Evolutionary conservation across 2,329 filamentous ascomycete species (phyloP).

Genomic region (Alternaria postmessia): DNA sequence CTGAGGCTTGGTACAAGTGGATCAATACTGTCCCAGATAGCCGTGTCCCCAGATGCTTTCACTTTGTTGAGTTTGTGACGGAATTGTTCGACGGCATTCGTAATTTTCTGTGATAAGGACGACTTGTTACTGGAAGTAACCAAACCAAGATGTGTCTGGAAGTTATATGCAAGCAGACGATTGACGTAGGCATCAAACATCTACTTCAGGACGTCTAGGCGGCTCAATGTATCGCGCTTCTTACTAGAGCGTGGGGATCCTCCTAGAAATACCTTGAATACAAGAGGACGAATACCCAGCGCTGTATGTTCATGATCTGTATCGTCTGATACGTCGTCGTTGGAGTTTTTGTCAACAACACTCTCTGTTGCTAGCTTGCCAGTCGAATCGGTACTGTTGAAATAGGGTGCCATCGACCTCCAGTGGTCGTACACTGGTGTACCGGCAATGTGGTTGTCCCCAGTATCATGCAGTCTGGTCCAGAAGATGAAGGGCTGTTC

Average conservation of each 20-base stretch:
- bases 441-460: neutral
- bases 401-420: neutral
- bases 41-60: neutral
- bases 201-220: neutral
- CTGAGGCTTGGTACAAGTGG: conserved; percentile 23
- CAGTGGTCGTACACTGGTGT: neutral
- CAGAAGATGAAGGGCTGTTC: neutral
- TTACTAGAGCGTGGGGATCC: neutral
- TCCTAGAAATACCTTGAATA: neutral
- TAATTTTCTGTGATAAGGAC: neutral
- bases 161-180: neutral
- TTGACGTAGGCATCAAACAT: neutral
- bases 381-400: neutral
- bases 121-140: neutral
- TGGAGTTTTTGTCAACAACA: neutral
- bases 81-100: neutral
- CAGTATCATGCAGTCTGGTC: neutral
- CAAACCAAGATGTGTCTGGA: neutral
- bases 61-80: neutral
- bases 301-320: neutral
- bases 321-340: neutral
- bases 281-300: neutral
- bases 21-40: conserved; percentile 8
- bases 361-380: neutral
- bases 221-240: neutral